Conservation (phyloP, 202 grass and related monocot genomes). For the Schoenoplectus tabernaemontani region DNA sequence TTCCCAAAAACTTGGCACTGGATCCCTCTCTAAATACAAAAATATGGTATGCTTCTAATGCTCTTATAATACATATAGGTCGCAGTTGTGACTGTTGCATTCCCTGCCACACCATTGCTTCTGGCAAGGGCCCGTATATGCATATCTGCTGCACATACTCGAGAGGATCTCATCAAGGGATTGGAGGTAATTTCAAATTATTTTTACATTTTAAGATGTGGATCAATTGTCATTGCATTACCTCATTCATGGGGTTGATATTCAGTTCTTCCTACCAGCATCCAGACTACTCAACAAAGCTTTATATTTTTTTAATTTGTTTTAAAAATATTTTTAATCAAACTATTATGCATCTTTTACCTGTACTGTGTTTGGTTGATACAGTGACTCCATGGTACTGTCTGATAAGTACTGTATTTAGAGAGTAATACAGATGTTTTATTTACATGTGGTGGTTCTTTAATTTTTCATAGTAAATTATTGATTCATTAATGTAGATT, state of each 20-base stretch:
- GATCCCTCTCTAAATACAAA: not conserved
- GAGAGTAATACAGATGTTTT: not conserved
- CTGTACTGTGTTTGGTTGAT: not conserved
- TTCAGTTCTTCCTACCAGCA: not conserved
- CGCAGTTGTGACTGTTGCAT: conserved; percentile 85
- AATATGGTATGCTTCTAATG: conserved; percentile 12
- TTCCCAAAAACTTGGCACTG: not conserved
- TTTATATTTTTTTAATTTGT: not conserved
- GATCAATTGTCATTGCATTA: not conserved
- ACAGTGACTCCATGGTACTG: not conserved
- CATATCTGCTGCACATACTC: conserved; percentile 81
- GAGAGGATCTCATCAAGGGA: conserved; percentile 83
- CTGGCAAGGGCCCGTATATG: conserved; percentile 92
- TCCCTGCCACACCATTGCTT: conserved; percentile 84
- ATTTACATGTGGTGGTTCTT: not conserved
- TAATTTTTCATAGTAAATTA: not conserved
- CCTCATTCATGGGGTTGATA: not conserved
- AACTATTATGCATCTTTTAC: not conserved
- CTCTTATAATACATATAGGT: conserved; percentile 44
- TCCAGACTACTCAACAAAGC: not conserved
- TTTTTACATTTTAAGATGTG: not conserved
- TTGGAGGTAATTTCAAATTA: conserved; percentile 52
- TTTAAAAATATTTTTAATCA: not conserved
- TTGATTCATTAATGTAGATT: not conserved
- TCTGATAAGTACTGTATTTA: not conserved